Percentiles rank a stretch among this genome's conserved stretches.
These are phyloP conservation scores for Colletotrichum liaoningense DNA, from an alignment of 2,329 filamentous ascomycete genomes.

Conservation along the genomic window DNA sequence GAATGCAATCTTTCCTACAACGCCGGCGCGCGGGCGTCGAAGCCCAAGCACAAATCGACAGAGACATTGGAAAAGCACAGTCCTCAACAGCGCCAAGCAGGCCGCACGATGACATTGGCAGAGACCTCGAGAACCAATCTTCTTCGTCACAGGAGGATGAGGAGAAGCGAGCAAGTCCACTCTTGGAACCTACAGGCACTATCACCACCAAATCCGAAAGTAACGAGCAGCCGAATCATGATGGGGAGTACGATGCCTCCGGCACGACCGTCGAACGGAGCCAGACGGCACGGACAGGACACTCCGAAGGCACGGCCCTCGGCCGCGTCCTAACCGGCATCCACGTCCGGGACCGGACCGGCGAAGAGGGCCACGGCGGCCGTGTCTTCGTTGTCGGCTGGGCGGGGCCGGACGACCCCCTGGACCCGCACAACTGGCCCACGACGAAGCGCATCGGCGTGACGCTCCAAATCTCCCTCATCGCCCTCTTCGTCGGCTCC, in stretches of 20 bases:
- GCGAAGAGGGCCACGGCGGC: conserved; percentile 38
- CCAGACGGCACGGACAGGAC: conserved; percentile 1
- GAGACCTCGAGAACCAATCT: not conserved
- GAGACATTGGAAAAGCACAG: not conserved
- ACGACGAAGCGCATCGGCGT: conserved; percentile 49
- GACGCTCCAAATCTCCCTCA: conserved; percentile 55
- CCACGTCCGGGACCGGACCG: conserved; percentile 42
- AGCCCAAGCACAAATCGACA: conserved; percentile 26
- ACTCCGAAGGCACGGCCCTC: conserved; percentile 38
- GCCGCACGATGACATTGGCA: not conserved
- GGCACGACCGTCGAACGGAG: not conserved
- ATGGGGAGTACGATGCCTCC: not conserved
- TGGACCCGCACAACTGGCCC: conserved; percentile 60
- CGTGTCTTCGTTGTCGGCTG: conserved; percentile 47
- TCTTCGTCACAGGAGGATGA: not conserved
- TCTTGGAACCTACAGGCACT: not conserved
- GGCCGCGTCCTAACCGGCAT: conserved; percentile 46
- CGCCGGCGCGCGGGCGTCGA: conserved; percentile 18
- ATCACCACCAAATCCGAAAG: not conserved
- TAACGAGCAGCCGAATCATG: not conserved
- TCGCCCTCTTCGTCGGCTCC: conserved; percentile 62
- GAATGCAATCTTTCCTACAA: conserved; percentile 27
- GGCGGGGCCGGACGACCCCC: conserved; percentile 49
- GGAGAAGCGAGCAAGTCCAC: not conserved
- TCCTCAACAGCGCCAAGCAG: not conserved